These are phyloP conservation scores for fission yeast (Schizosaccharomyces pombe) DNA, from an alignment of 805 yeast genomes.

Conservation along the genomic window DNA sequence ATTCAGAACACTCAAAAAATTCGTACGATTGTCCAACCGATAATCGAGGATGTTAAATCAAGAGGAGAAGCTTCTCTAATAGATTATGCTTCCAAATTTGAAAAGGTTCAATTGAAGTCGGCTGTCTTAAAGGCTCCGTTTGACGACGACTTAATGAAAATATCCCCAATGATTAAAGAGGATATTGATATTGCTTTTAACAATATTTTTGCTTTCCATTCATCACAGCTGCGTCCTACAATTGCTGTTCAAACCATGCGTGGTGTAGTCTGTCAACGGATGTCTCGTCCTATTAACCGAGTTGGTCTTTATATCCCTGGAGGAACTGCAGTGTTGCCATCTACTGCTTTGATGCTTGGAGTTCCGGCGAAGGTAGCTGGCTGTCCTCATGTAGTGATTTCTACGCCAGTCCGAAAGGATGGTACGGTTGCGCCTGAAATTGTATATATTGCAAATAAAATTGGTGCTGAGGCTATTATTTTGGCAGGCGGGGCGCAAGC, in stretches of 20 bases:
- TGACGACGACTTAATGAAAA: constrained; percentile 48
- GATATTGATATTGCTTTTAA: constrained; percentile 78
- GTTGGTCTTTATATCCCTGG: constrained; percentile 97
- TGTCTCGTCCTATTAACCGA: constrained; percentile 78
- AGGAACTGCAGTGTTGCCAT: constrained; percentile 94
- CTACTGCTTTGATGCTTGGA: constrained; percentile 93
- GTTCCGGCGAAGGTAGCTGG: constrained; percentile 98
- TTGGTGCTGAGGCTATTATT: constrained; percentile 75
- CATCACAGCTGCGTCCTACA: constrained; percentile 54
- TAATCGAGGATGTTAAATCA: constrained; percentile 48
- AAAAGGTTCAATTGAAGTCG: constrained; percentile 43
- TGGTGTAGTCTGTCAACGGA: constrained; percentile 83
- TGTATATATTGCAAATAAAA: constrained; percentile 86
- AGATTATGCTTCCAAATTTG: constrained; percentile 81
- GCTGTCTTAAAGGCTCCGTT: constrained; percentile 80
- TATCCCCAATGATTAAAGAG: constrained; percentile 46
- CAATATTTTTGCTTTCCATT: constrained; percentile 78
- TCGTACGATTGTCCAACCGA: constrained; percentile 79
- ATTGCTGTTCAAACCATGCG: constrained; percentile 79
- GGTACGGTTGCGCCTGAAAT: constrained; percentile 93
- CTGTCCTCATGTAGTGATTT: constrained; percentile 71
- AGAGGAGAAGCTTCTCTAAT: constrained; percentile 72
- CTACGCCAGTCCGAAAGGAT: constrained; percentile 86
- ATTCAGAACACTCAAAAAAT: constrained; percentile 82
- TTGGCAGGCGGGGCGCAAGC: constrained; percentile 99